phyloP scores from a whole-genome alignment of 2,329 filamentous ascomycete genomes.

The Juglanconis juglandina region DNA sequence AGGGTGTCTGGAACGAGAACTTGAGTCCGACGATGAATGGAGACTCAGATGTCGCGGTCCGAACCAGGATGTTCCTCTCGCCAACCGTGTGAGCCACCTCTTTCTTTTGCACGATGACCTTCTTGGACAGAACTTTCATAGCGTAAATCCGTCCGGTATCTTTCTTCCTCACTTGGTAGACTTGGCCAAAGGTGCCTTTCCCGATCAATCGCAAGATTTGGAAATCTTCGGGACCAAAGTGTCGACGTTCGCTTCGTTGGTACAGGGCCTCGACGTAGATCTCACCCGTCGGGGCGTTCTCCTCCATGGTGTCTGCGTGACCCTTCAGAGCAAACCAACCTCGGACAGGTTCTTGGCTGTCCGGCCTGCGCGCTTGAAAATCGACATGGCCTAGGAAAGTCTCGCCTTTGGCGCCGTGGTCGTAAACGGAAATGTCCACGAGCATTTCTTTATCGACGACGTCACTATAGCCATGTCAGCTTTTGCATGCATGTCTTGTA shows the following conservation, averaged over 20 bases:
- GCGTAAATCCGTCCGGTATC: constrained; percentile 95
- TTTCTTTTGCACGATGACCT: constrained; percentile 99
- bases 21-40: constrained; percentile 97
- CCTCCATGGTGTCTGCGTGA: constrained; percentile 65
- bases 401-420: constrained; percentile 74
- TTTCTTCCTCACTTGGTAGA: constrained; percentile 97
- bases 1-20: constrained; percentile 97
- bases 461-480: constrained; percentile 56
- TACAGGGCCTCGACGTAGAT: constrained; percentile 84
- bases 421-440: constrained; percentile 91
- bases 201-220: constrained; percentile 94
- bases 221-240: constrained; percentile 93
- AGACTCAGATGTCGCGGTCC: constrained; percentile 91
- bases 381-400: constrained; percentile 89
- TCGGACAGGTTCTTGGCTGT: constrained; percentile 67
- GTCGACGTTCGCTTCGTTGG: constrained; percentile 82
- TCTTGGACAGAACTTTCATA: constrained; percentile 99
- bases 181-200: constrained; percentile 96
- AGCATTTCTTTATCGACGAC: constrained; percentile 88
- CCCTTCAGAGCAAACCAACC: constrained; percentile 83
- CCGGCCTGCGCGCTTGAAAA: constrained; percentile 64
- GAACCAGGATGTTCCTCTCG: constrained; percentile 93
- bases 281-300: constrained; percentile 79
- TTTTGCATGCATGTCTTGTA: not conserved
- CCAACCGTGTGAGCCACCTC: constrained; percentile 96